Evolutionary conservation across 2,329 filamentous ascomycete genomes (phyloP).

Genomic region (Arthrobotrys musiformis): DNA sequence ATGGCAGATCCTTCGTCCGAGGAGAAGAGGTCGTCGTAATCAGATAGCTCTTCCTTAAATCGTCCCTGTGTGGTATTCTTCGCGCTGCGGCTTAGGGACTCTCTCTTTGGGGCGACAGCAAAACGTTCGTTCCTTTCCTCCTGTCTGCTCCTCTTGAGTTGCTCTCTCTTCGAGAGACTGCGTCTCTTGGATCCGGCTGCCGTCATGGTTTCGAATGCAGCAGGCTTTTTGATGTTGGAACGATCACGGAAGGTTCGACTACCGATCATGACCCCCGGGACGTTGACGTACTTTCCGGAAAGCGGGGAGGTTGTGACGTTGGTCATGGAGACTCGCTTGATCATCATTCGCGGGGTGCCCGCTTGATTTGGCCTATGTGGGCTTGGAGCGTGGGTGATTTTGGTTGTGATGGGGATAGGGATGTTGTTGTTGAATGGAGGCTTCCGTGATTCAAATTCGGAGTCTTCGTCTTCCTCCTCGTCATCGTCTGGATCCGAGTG

Average conservation of each 20-base stretch:
- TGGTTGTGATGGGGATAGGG: slow-evolving; percentile 46
- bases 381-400: slow-evolving; percentile 16
- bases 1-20: slow-evolving; percentile 43
- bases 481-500: slow-evolving; percentile 32
- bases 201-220: slow-evolving; percentile 28
- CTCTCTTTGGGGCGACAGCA: slow-evolving; percentile 35
- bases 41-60: slow-evolving; percentile 49
- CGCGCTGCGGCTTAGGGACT: slow-evolving; percentile 45
- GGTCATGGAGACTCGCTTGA: slow-evolving; percentile 53
- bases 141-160: background rate
- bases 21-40: slow-evolving; percentile 47
- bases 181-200: slow-evolving; percentile 40
- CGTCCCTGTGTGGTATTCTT: slow-evolving; percentile 43
- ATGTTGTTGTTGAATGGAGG: no score
- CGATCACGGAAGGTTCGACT: slow-evolving; percentile 50
- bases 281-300: slow-evolving; percentile 39
- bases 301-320: slow-evolving; percentile 50
- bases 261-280: slow-evolving; percentile 40
- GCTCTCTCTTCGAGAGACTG: slow-evolving; percentile 33
- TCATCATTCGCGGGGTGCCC: slow-evolving; percentile 52
- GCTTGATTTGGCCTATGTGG: slow-evolving; percentile 9
- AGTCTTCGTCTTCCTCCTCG: slow-evolving; percentile 5
- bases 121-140: slow-evolving; percentile 27
- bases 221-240: slow-evolving; percentile 30
- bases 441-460: slow-evolving; percentile 19